Percentiles rank a stretch among this genome's conserved stretches.
Evolutionary conservation across 805 yeast genomes (phyloP).

Genomic region (Ogataea corticis): DNA sequence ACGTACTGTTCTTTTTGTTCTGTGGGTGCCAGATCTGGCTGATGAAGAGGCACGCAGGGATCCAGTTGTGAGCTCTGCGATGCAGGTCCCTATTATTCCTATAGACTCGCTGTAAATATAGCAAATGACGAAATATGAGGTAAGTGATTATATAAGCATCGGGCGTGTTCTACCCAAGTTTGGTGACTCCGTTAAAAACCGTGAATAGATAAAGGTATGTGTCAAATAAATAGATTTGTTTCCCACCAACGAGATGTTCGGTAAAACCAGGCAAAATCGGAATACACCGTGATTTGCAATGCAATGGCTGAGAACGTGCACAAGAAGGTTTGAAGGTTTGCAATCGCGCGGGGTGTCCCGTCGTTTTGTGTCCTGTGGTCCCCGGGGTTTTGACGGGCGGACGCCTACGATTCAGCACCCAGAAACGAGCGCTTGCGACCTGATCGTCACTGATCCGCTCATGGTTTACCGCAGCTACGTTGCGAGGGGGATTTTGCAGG

Average conservation of each 20-base stretch:
- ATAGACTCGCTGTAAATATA: not conserved
- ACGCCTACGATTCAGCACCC: slow-evolving; percentile 27
- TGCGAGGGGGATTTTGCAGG: slow-evolving; percentile 47
- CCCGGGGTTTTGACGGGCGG: slow-evolving; percentile 26
- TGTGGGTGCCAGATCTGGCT: slow-evolving; percentile 84
- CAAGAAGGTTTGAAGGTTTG: no score
- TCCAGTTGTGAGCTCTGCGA: slow-evolving; percentile 42
- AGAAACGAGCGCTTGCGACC: not conserved
- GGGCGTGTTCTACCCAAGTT: no score
- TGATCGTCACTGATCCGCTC: slow-evolving; percentile 57
- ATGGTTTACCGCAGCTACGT: slow-evolving; percentile 55
- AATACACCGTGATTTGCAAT: no score
- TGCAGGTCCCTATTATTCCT: not conserved
- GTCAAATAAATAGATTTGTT: slow-evolving; percentile 1
- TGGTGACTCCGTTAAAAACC: no score
- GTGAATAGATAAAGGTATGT: not conserved
- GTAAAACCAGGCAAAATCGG: no score
- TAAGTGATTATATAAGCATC: no score
- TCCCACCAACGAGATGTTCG: no score
- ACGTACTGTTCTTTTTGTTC: slow-evolving; percentile 75
- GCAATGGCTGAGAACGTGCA: no score
- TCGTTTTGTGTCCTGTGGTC: slow-evolving; percentile 14
- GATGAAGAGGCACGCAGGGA: slow-evolving; percentile 63
- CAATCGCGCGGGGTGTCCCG: no score
- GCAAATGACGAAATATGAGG: not conserved